Percentiles rank a stretch among this genome's conserved stretches.
Evolutionary conservation across 2,329 filamentous ascomycete species (phyloP).

Genomic region (Cadophora malorum): DNA sequence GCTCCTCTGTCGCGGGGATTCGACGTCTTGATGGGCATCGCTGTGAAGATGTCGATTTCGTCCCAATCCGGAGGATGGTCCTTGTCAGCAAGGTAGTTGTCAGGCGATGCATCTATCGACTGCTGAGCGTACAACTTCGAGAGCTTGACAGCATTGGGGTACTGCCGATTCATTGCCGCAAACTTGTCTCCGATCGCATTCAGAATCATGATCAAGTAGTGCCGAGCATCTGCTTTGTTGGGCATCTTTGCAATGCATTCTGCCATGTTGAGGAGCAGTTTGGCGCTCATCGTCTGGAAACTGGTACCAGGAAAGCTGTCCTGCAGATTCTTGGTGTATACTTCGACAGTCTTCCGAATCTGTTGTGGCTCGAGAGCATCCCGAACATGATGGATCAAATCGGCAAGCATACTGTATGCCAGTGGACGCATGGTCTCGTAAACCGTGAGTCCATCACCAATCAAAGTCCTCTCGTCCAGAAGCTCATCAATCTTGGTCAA

Average conservation of each 20-base stretch:
- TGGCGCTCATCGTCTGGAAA: slow-evolving; percentile 99
- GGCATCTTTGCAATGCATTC: slow-evolving; percentile 95
- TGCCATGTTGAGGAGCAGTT: slow-evolving; percentile 95
- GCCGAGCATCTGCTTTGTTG: slow-evolving; percentile 91
- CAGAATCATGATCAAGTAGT: slow-evolving; percentile 95
- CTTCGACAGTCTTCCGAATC: slow-evolving; percentile 93
- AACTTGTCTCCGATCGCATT: slow-evolving; percentile 99
- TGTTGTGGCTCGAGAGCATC: slow-evolving; percentile 88
- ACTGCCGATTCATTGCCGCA: slow-evolving; percentile 96
- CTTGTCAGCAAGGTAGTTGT: slow-evolving; percentile 85
- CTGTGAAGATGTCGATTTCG: slow-evolving; percentile 95
- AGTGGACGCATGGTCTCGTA: slow-evolving; percentile 96
- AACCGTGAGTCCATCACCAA: slow-evolving; percentile 94
- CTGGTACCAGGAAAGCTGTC: slow-evolving; percentile 97
- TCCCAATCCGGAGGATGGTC: slow-evolving; percentile 91
- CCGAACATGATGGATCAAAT: slow-evolving; percentile 95
- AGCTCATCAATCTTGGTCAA: slow-evolving; percentile 93
- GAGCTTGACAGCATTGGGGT: slow-evolving; percentile 91
- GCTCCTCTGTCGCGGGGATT: slow-evolving; percentile 88
- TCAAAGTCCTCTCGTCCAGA: slow-evolving; percentile 89
- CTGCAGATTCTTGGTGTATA: slow-evolving; percentile 95
- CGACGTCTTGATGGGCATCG: slow-evolving; percentile 93
- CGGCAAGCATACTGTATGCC: slow-evolving; percentile 97
- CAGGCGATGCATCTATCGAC: slow-evolving; percentile 65
- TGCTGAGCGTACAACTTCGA: slow-evolving; percentile 79